A percentile compares a stretch with the other conserved stretches of the same genome.
phyloP scores from a whole-genome alignment of 2,329 filamentous ascomycete species.

The Colletotrichum echinochloae region DNA sequence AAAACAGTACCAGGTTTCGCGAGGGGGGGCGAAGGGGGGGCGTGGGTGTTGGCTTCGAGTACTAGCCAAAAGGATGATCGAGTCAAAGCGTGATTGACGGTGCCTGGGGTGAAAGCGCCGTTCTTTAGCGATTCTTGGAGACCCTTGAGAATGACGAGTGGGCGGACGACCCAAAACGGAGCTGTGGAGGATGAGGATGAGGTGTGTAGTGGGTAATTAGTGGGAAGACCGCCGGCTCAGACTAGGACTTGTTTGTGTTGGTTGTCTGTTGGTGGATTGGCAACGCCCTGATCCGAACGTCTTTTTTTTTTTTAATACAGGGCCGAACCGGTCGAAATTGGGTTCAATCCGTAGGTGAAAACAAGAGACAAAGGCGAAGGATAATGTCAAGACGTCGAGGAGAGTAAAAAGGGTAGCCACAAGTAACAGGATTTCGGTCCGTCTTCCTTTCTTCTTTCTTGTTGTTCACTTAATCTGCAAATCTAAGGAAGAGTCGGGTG shows the following conservation, averaged over 20 bases:
- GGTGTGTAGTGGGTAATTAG: constrained; percentile 1
- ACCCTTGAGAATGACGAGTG: constrained; percentile 37
- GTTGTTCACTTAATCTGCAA: not conserved
- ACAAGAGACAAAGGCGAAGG: not conserved
- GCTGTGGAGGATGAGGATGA: constrained; percentile 11
- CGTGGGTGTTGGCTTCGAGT: constrained; percentile 14
- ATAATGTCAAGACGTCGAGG: not conserved
- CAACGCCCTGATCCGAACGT: constrained; percentile 12
- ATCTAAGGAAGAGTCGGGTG: constrained; percentile 27
- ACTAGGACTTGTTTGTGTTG: not conserved
- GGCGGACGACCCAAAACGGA: constrained; percentile 29
- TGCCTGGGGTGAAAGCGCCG: constrained; percentile 31
- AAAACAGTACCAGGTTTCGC: constrained; percentile 33
- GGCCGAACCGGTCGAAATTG: constrained; percentile 6
- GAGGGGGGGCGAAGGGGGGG: constrained; percentile 3
- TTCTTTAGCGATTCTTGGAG: constrained; percentile 28
- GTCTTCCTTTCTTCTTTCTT: not conserved
- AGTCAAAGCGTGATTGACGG: constrained; percentile 36
- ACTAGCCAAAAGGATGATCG: constrained; percentile 15
- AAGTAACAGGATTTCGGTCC: not conserved
- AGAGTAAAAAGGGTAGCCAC: not conserved
- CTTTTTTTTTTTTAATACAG: not conserved
- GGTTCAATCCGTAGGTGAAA: not conserved
- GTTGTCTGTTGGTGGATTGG: not conserved
- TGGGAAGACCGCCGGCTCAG: not conserved